Percentiles rank a stretch among this genome's conserved stretches.
Evolutionary conservation across 768 basidiomycete species (phyloP).

Genomic region (Phlegmacium glaucopus): DNA sequence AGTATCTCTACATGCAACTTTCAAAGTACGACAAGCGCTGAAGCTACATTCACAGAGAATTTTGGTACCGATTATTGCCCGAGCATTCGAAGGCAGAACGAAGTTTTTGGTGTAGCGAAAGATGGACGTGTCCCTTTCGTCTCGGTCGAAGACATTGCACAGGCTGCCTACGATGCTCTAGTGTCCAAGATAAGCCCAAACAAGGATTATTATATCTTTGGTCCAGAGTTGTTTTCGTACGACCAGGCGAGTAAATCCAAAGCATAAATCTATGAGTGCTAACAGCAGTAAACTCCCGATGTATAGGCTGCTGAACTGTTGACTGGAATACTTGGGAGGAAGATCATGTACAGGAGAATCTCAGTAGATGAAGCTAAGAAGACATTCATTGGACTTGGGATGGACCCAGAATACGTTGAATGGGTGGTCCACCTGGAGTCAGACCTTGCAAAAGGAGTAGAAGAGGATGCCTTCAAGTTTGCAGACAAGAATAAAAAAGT

Average conservation of each 20-base stretch:
- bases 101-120: constrained; percentile 12
- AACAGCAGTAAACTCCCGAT: not conserved
- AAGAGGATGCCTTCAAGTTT: not conserved
- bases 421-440: not conserved
- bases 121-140: constrained; percentile 19
- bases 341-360: constrained; percentile 17
- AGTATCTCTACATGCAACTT: no score
- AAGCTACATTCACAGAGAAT: constrained; percentile 5
- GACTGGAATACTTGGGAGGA: constrained; percentile 17
- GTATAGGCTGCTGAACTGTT: constrained; percentile 19
- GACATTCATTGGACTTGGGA: not conserved
- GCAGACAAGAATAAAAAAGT: not conserved
- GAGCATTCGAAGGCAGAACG: constrained; percentile 7
- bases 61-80: not conserved
- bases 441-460: not conserved
- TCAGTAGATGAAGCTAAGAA: constrained; percentile 7
- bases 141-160: constrained; percentile 25
- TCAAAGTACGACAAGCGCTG: no score
- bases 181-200: constrained; percentile 10
- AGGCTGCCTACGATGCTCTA: constrained; percentile 21
- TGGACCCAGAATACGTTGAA: not conserved
- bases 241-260: constrained; percentile 1
- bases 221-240: constrained; percentile 6
- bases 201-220: constrained; percentile 1
- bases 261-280: not conserved